Conservation (phyloP, 371 early-diverging fungal species). For the Apophysomyces elegans region DNA sequence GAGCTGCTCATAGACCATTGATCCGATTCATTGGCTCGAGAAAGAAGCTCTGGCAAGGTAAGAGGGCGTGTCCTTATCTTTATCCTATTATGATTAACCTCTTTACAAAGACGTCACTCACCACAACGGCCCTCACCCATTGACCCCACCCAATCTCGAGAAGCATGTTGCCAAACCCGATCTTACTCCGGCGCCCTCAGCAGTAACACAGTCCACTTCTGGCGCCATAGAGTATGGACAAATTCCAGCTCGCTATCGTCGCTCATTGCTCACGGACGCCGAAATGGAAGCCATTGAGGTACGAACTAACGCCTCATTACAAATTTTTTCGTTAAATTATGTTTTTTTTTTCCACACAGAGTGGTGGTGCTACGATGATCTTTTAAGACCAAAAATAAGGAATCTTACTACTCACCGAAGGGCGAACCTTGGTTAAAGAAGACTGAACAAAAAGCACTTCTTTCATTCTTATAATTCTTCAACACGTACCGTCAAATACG, state of each 20-base stretch:
- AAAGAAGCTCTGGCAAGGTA: slow-evolving; percentile 53
- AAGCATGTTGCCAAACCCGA: slow-evolving; percentile 50
- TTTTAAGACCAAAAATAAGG: slow-evolving; percentile 17
- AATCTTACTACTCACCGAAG: neutral
- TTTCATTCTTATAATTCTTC: neutral
- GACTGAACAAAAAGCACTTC: neutral
- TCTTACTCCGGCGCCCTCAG: slow-evolving; percentile 19
- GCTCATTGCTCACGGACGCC: slow-evolving; percentile 38
- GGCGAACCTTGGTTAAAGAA: no score
- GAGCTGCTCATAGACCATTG: slow-evolving; percentile 53
- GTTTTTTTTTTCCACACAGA: slow-evolving; percentile 23
- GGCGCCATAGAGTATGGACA: slow-evolving; percentile 41
- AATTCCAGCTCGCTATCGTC: slow-evolving; percentile 44
- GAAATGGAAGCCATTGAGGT: slow-evolving; percentile 62
- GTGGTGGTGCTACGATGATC: slow-evolving; percentile 42
- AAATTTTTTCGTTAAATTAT: neutral
- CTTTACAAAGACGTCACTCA: slow-evolving; percentile 33
- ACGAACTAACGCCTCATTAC: slow-evolving; percentile 9
- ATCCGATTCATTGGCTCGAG: slow-evolving; percentile 57
- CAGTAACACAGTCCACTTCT: slow-evolving; percentile 8
- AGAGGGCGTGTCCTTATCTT: neutral
- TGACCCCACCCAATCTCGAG: slow-evolving; percentile 53
- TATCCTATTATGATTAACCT: neutral
- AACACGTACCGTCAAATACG: neutral
- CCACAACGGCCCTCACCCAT: slow-evolving; percentile 49